Conservation (phyloP, 2,329 filamentous ascomycete genomes). For the Fusarium denticulatum region DNA sequence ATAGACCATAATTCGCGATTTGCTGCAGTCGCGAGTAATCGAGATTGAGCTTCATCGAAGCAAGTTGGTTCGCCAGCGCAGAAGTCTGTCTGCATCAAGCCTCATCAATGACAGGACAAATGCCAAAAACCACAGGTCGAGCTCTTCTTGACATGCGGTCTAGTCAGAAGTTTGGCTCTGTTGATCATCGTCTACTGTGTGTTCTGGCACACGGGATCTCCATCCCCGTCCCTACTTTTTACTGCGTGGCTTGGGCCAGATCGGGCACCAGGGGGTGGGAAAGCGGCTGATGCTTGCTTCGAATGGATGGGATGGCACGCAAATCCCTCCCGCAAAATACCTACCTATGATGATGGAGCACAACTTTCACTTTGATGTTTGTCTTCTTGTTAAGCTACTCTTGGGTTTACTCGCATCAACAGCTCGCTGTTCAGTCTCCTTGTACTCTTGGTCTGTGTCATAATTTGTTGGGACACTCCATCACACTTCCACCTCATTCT, state of each 20-base stretch:
- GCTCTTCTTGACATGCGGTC: neutral
- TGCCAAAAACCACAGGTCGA: conserved; percentile 1
- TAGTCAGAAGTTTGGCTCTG: conserved; percentile 13
- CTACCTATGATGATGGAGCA: neutral
- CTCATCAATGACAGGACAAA: neutral
- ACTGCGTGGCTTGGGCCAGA: conserved; percentile 42
- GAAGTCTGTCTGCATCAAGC: neutral
- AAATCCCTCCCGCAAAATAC: conserved; percentile 35
- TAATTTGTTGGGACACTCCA: conserved; percentile 15
- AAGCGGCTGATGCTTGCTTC: conserved; percentile 27
- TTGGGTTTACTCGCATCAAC: neutral
- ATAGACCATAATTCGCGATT: neutral
- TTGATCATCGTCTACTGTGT: conserved; percentile 35
- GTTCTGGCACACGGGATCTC: conserved; percentile 39
- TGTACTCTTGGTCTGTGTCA: conserved; percentile 15
- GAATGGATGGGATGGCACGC: conserved; percentile 33
- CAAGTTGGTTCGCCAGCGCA: conserved; percentile 3
- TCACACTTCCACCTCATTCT: conserved; percentile 5
- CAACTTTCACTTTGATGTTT: conserved; percentile 10
- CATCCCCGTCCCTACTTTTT: conserved; percentile 40
- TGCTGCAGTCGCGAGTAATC: conserved; percentile 2
- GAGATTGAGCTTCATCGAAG: neutral
- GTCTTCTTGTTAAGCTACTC: neutral
- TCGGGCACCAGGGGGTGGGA: conserved; percentile 41
- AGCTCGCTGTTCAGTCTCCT: conserved; percentile 1